Conservation (phyloP, 2,329 filamentous ascomycete species). For the Nectriaceae sp. region DNA sequence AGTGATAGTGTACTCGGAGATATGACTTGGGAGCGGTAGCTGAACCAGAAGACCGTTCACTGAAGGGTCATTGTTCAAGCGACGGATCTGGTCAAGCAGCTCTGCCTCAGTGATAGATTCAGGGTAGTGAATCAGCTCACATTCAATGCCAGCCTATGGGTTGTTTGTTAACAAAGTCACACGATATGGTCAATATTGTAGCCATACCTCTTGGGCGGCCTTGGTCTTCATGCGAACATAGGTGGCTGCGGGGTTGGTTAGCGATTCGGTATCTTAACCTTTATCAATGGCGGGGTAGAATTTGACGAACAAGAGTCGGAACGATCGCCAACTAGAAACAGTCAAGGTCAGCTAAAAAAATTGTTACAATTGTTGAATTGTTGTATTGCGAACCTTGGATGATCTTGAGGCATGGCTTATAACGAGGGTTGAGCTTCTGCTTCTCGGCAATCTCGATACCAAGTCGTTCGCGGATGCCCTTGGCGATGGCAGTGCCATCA, state of each 20-base stretch:
- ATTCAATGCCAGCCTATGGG: conserved; percentile 81
- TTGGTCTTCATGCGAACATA: conserved; percentile 99
- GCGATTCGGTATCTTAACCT: conserved; percentile 13
- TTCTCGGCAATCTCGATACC: conserved; percentile 77
- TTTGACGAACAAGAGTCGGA: conserved; percentile 76
- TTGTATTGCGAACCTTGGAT: conserved; percentile 71
- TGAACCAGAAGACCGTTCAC: conserved; percentile 95
- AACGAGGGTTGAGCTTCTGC: conserved; percentile 82
- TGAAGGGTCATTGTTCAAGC: conserved; percentile 81
- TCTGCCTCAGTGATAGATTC: conserved; percentile 82
- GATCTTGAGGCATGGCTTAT: conserved; percentile 88
- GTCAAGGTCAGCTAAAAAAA: conserved; percentile 24
- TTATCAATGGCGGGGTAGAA: conserved; percentile 21
- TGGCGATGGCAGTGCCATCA: conserved; percentile 94
- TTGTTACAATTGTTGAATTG: conserved; percentile 7
- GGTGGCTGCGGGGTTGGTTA: conserved; percentile 60
- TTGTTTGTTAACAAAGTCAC: neutral
- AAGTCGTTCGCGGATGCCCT: conserved; percentile 82
- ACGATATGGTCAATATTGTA: neutral
- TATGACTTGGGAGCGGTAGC: conserved; percentile 82
- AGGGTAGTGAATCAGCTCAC: conserved; percentile 81
- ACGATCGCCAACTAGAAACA: conserved; percentile 75
- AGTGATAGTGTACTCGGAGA: conserved; percentile 88
- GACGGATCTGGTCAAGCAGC: conserved; percentile 77
- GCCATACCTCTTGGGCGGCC: conserved; percentile 81